These are phyloP conservation scores for Actinidia chinensis DNA, from an alignment of 179 eudicot genomes.

Conservation along the genomic window DNA sequence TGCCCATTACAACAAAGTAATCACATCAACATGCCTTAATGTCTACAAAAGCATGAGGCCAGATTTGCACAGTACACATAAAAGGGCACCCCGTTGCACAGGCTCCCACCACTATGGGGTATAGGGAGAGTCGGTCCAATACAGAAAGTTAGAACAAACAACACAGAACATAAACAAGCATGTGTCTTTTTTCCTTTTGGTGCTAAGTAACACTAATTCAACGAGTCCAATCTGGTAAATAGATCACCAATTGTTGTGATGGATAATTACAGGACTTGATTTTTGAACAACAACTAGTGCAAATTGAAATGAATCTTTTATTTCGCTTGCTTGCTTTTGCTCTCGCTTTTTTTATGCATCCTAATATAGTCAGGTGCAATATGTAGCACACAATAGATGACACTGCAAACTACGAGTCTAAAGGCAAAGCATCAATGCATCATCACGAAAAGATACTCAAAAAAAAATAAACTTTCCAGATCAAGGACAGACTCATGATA, in stretches of 20 bases:
- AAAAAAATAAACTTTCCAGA: not conserved
- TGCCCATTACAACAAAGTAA: not conserved
- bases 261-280: no score
- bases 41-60: not conserved
- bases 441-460: not conserved
- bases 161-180: not conserved
- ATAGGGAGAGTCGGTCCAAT: not conserved
- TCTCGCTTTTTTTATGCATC: not conserved
- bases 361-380: not conserved
- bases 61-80: not conserved
- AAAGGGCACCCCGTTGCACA: not conserved
- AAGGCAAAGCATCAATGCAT: slow-evolving; percentile 11
- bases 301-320: not conserved
- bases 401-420: not conserved
- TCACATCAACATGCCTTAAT: not conserved
- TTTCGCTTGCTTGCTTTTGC: not conserved
- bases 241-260: no score
- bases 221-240: not conserved
- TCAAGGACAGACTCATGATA: not conserved
- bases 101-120: not conserved
- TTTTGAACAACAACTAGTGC: not conserved
- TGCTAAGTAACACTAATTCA: not conserved
- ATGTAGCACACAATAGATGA: not conserved
- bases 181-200: no score
- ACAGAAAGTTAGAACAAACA: not conserved